These are phyloP conservation scores for Pseudoneurospora amorphoporcata DNA, from an alignment of 495 filamentous ascomycete species.

Conservation along the genomic window DNA sequence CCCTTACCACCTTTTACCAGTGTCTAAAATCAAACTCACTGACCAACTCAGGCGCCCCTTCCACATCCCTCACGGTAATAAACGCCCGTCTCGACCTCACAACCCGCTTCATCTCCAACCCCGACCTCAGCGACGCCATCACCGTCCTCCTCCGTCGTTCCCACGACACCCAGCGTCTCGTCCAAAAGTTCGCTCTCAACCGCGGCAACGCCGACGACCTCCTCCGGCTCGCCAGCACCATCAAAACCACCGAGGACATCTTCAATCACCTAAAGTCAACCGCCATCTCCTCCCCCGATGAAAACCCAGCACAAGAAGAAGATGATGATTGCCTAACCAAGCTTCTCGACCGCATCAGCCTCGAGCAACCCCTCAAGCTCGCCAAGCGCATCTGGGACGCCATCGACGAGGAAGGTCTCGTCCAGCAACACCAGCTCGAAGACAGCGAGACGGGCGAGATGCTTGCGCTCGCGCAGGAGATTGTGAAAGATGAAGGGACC, in stretches of 20 bases:
- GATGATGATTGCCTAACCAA: conserved; percentile 33
- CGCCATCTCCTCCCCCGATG: not conserved
- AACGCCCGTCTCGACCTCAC: conserved; percentile 76
- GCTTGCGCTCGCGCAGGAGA: conserved; percentile 55
- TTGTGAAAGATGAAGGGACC: conserved; percentile 45
- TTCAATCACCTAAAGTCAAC: conserved; percentile 28
- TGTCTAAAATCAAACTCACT: conserved; percentile 2
- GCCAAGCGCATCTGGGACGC: conserved; percentile 60
- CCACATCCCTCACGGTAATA: conserved; percentile 71
- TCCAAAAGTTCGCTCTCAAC: conserved; percentile 87
- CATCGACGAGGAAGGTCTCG: conserved; percentile 89
- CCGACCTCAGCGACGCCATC: conserved; percentile 56
- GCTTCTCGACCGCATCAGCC: conserved; percentile 51
- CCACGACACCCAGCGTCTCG: conserved; percentile 77
- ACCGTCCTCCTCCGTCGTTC: conserved; percentile 58
- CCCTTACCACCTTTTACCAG: not conserved
- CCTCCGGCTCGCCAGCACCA: conserved; percentile 68
- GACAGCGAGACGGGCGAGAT: conserved; percentile 59
- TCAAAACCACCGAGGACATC: conserved; percentile 66
- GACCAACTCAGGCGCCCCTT: conserved; percentile 52
- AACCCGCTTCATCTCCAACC: conserved; percentile 52
- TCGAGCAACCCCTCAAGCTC: conserved; percentile 58
- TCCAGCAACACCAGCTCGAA: conserved; percentile 65
- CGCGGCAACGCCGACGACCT: conserved; percentile 93
- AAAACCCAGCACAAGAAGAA: not conserved